Conservation (phyloP, 1,139 yeast species). For the Yamadazyma dendronema region DNA sequence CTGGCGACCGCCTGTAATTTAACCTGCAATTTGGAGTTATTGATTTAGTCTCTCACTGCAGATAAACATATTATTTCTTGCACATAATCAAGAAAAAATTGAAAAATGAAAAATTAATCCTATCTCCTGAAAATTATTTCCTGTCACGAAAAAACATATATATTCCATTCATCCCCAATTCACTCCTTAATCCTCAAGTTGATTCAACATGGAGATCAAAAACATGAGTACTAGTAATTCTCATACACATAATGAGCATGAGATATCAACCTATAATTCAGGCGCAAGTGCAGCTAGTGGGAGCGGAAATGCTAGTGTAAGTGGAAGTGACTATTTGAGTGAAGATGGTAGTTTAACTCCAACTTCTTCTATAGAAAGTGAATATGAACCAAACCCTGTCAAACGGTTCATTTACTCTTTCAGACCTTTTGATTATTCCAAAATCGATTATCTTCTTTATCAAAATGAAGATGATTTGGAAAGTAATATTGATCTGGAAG, state of each 20-base stretch:
- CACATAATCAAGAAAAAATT: background rate
- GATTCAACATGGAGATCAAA: background rate
- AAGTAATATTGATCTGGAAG: slow-evolving; percentile 2
- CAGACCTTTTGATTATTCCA: slow-evolving; percentile 27
- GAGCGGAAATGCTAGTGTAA: slow-evolving; percentile 12
- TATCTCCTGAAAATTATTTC: background rate
- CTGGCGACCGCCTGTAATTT: background rate
- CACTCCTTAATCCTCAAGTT: background rate
- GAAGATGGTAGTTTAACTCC: slow-evolving; percentile 10
- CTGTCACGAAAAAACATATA: background rate
- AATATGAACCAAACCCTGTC: slow-evolving; percentile 20
- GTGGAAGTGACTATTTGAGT: slow-evolving; percentile 7
- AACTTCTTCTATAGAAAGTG: slow-evolving; percentile 13
- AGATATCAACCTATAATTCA: background rate
- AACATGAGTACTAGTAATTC: background rate
- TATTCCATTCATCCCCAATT: background rate
- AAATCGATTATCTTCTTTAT: slow-evolving; percentile 19
- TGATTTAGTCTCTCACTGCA: background rate
- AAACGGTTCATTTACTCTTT: slow-evolving; percentile 26
- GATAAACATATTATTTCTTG: background rate
- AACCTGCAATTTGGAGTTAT: background rate
- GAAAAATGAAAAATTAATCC: too few relatives aligned
- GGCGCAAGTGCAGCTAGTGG: slow-evolving; percentile 5
- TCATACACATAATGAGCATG: background rate
- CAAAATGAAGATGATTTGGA: slow-evolving; percentile 15